These are phyloP conservation scores for Suillus paluster DNA, from an alignment of 768 basidiomycete species.

Conservation along the genomic window DNA sequence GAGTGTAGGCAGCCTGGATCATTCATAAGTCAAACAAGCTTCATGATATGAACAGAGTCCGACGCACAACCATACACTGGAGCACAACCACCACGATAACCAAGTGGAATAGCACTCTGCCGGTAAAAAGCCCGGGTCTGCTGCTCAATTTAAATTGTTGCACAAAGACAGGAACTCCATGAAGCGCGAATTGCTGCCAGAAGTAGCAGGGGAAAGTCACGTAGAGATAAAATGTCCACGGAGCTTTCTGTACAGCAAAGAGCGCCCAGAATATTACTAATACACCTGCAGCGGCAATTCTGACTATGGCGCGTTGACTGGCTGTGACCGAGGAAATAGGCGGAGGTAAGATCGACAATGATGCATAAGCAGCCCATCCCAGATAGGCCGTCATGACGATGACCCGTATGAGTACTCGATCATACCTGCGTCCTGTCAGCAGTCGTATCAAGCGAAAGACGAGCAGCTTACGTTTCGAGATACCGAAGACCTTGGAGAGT, in stretches of 20 bases:
- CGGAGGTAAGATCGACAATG: constrained; percentile 55
- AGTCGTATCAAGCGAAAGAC: neutral
- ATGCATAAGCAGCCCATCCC: constrained; percentile 77
- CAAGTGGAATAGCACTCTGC: neutral
- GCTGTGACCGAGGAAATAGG: constrained; percentile 11
- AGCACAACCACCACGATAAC: constrained; percentile 48
- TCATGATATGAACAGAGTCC: neutral
- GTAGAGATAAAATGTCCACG: constrained; percentile 78
- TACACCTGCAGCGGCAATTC: constrained; percentile 31
- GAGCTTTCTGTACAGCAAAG: constrained; percentile 67
- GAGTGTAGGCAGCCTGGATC: constrained; percentile 67
- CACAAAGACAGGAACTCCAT: constrained; percentile 24
- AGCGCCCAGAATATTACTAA: constrained; percentile 45
- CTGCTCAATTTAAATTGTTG: neutral
- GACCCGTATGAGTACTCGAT: constrained; percentile 68
- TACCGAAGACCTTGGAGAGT: constrained; percentile 71
- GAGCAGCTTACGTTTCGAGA: constrained; percentile 57
- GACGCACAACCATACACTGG: constrained; percentile 75
- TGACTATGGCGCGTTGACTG: constrained; percentile 19
- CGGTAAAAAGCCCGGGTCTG: neutral
- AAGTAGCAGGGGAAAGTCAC: constrained; percentile 77
- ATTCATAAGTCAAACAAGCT: constrained; percentile 9
- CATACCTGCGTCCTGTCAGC: constrained; percentile 53
- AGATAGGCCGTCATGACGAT: constrained; percentile 76
- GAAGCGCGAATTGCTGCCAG: constrained; percentile 60